A percentile compares a stretch with the other conserved stretches of the same genome.
Evolutionary conservation across 1,139 yeast species (phyloP).

Genomic region (Geotrichum klebahnii): DNA sequence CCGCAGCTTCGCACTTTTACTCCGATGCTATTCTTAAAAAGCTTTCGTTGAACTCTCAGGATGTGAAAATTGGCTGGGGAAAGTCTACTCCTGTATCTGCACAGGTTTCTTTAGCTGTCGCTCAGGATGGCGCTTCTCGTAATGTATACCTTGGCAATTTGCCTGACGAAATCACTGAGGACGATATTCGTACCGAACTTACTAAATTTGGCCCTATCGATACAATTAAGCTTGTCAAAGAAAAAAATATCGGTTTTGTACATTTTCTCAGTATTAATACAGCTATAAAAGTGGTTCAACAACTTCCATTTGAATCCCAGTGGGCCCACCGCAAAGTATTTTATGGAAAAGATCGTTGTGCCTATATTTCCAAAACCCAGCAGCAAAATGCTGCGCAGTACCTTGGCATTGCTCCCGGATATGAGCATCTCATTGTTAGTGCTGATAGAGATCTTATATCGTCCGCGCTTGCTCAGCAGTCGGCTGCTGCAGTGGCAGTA

Average conservation of each 20-base stretch:
- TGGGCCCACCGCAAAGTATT: conserved; percentile 64
- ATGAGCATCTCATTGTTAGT: conserved; percentile 76
- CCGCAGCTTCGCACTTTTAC: conserved; percentile 46
- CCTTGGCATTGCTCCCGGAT: conserved; percentile 83
- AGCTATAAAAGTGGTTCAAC: conserved; percentile 76
- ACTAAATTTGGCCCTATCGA: conserved; percentile 76
- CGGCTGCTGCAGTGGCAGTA: conserved; percentile 69
- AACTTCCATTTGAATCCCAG: conserved; percentile 50
- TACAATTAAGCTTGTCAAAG: conserved; percentile 66
- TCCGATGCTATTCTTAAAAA: conserved; percentile 50
- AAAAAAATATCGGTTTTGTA: conserved; percentile 73
- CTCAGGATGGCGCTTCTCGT: conserved; percentile 85
- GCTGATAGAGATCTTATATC: conserved; percentile 64
- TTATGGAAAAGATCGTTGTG: conserved; percentile 87
- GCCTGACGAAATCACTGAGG: conserved; percentile 55
- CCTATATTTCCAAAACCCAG: conserved; percentile 82
- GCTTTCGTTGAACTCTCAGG: conserved; percentile 46
- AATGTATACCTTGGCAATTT: conserved; percentile 81
- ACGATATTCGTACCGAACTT: conserved; percentile 61
- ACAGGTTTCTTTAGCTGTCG: conserved; percentile 69
- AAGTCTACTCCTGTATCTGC: conserved; percentile 62
- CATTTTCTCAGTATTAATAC: conserved; percentile 77
- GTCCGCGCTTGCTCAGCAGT: conserved; percentile 55
- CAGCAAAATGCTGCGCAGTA: conserved; percentile 97
- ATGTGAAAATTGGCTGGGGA: conserved; percentile 62